Evolutionary conservation across 495 filamentous ascomycete genomes (phyloP).

Genomic region (Penicillium flavigenum): DNA sequence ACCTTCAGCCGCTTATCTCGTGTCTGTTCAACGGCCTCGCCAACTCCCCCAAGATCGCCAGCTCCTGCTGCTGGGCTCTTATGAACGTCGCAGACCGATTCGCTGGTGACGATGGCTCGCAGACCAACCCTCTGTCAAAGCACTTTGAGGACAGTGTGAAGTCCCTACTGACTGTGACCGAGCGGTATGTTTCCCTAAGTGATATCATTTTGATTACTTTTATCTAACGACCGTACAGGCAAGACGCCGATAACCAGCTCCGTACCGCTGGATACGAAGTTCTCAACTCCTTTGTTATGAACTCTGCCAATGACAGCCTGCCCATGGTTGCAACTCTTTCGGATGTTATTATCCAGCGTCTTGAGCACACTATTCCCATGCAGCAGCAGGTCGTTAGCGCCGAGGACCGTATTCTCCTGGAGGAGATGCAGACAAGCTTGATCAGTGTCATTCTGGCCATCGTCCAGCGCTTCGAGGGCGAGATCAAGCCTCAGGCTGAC

Average conservation of each 20-base stretch:
- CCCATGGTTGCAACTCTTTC: conserved; percentile 75
- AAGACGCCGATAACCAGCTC: conserved; percentile 85
- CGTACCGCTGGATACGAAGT: conserved; percentile 99
- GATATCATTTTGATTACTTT: conserved; percentile 1
- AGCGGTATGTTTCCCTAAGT: conserved; percentile 51
- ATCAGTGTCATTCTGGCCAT: conserved; percentile 87
- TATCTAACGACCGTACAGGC: conserved; percentile 36
- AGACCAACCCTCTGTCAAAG: conserved; percentile 80
- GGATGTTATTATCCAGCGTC: conserved; percentile 78
- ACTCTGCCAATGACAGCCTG: conserved; percentile 83
- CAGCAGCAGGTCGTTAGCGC: conserved; percentile 93
- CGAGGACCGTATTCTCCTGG: conserved; percentile 88
- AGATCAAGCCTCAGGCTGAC: conserved; percentile 87
- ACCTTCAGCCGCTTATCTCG: conserved; percentile 78
- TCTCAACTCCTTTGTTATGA: conserved; percentile 86
- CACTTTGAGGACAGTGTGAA: conserved; percentile 92
- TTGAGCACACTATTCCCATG: conserved; percentile 88
- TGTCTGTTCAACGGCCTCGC: conserved; percentile 88
- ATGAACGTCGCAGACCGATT: conserved; percentile 99
- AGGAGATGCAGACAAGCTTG: conserved; percentile 97
- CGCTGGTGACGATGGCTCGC: conserved; percentile 71
- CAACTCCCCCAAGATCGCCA: conserved; percentile 93
- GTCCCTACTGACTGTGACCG: conserved; percentile 80
- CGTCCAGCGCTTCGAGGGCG: conserved; percentile 85
- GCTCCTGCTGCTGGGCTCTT: conserved; percentile 97